Base-by-base conservation (phyloP, 768 basidiomycete genomes). In the Russula foetens region DNA sequence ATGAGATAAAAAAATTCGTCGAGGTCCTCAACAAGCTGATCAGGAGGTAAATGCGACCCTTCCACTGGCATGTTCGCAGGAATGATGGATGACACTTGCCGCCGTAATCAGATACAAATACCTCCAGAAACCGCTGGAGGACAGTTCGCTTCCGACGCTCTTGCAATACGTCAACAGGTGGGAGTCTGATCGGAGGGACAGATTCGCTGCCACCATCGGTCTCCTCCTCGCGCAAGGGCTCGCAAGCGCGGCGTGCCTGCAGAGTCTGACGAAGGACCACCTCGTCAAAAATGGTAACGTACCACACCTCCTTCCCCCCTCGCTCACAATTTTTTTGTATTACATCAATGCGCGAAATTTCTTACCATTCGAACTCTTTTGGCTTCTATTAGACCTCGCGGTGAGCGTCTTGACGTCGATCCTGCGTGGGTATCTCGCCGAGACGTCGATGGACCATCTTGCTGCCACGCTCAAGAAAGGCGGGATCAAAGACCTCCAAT, bases 11-110 rank as follows among this genome's bases (percentile, higher is more conserved):
- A 81, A 89, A 88, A 71, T 92, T 97, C 68, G 80, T 95, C 58
- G 95, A 96, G 63, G 95, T 97, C 38, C 79, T 98, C 68, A 93
- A 93, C 75, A 95, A 93, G 77, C 87, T 98, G 60, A 92, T 95
- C 79, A 82, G 96, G 75, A 87, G 96, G 93, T 91, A 68, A 58
- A 74, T 63, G 54, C 28, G n/a, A 38, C 2, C 44, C 26, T 58
- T 38, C 35, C 35, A 19, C 19, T 33, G 5, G 4, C 9, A 9
- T 33, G 31, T 33, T 33, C 31, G 31, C 31, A 33, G 9, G n/a
- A n/a, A n/a, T n/a, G n/a, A n/a, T n/a, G n/a, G n/a, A n/a, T n/a
- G n/a, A n/a, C n/a, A n/a, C n/a, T n/a, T n/a, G n/a, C n/a, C n/a
- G 6, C 35, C 4, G 35, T 35, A 35, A 35, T 35, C 35, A 96